These are phyloP conservation scores for Populus euphratica DNA, from an alignment of 345 rosid species.

Conservation along the genomic window DNA sequence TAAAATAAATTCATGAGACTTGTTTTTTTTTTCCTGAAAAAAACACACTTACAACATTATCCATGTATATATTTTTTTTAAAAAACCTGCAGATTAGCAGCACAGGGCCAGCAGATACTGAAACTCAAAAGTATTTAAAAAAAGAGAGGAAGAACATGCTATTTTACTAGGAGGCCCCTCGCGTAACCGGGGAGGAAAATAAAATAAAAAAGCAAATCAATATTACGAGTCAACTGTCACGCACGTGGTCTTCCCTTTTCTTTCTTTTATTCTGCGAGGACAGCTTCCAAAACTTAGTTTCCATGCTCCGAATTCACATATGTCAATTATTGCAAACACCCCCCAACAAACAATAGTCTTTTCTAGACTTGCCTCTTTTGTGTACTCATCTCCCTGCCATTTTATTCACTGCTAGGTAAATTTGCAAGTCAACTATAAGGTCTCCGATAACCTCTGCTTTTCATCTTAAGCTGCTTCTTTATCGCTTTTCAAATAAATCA, in stretches of 20 bases:
- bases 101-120: no score
- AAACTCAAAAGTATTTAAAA: no score
- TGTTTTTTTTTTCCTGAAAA: no score
- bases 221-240: neutral
- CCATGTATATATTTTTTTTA: no score
- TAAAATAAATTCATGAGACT: no score
- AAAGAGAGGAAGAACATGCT: no score
- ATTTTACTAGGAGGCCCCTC: neutral
- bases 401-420: neutral
- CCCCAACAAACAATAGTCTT: neutral
- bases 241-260: neutral
- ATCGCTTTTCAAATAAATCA: neutral
- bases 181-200: neutral
- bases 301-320: neutral
- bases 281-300: neutral
- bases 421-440: neutral
- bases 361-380: neutral
- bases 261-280: neutral
- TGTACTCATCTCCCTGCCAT: neutral
- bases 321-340: neutral
- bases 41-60: no score
- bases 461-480: neutral
- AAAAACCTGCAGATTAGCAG: no score
- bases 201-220: neutral
- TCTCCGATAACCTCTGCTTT: neutral